Evolutionary conservation across 108 stramenopile genomes (phyloP).

Genomic region (Pseudonitzschia pungens): DNA sequence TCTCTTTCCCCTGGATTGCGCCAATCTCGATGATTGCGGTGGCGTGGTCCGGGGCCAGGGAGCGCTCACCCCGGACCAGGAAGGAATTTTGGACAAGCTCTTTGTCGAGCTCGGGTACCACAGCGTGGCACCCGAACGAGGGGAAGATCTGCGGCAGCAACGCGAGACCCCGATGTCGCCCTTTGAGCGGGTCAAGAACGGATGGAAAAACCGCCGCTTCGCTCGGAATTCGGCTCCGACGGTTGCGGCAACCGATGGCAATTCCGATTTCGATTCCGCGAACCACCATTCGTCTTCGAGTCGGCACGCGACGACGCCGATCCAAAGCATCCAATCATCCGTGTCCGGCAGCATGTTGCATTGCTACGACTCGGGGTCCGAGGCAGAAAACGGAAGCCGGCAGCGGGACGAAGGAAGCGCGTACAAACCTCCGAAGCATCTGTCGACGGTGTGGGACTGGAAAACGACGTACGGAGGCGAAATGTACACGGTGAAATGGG

Average conservation of each 20-base stretch:
- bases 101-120: constrained; percentile 67
- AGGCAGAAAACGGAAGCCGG: constrained; percentile 9
- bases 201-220: constrained; percentile 37
- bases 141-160: constrained; percentile 4
- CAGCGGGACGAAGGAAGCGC: constrained; percentile 21
- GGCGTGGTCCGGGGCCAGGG: constrained; percentile 22
- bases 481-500: constrained; percentile 81
- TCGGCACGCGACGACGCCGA: constrained; percentile 11
- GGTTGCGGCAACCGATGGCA: background rate
- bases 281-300: constrained; percentile 10
- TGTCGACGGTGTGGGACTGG: constrained; percentile 80
- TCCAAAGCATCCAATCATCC: background rate
- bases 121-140: constrained; percentile 32
- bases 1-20: constrained; percentile 45
- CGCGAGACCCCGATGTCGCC: constrained; percentile 25
- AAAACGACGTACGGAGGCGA: constrained; percentile 75
- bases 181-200: constrained; percentile 35
- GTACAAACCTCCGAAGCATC: constrained; percentile 56
- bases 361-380: constrained; percentile 2
- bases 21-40: background rate
- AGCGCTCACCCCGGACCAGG: constrained; percentile 67
- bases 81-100: constrained; percentile 60
- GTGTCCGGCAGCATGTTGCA: background rate
- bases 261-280: constrained; percentile 9
- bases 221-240: background rate